Conservation (phyloP, 2,329 filamentous ascomycete genomes). For the Pseudogymnoascus sp. region DNA sequence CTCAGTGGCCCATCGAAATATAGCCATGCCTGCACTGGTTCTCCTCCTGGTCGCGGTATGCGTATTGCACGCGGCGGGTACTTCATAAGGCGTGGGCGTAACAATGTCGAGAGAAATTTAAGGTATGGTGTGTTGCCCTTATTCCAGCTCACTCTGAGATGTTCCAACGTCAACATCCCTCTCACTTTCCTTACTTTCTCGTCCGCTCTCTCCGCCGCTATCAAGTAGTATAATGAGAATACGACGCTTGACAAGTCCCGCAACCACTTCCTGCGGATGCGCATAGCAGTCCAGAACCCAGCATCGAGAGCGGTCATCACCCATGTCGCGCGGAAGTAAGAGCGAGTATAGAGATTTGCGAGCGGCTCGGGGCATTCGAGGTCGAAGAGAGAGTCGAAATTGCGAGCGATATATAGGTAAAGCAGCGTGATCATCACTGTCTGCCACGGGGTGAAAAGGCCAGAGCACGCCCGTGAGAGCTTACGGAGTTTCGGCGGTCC, state of each 20-base stretch:
- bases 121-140: constrained; percentile 87
- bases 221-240: constrained; percentile 83
- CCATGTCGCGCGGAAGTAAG: constrained; percentile 96
- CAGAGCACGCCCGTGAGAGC: constrained; percentile 63
- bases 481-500: constrained; percentile 69
- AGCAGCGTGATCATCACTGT: constrained; percentile 79
- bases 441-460: constrained; percentile 78
- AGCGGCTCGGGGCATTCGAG: constrained; percentile 89
- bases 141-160: constrained; percentile 89
- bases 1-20: constrained; percentile 87
- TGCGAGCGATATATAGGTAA: constrained; percentile 83
- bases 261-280: constrained; percentile 69
- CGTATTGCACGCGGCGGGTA: constrained; percentile 76
- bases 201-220: constrained; percentile 88
- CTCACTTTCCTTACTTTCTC: constrained; percentile 92
- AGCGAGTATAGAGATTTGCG: constrained; percentile 83
- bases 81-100: constrained; percentile 70
- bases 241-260: constrained; percentile 74
- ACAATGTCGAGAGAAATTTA: constrained; percentile 57
- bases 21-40: constrained; percentile 78
- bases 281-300: constrained; percentile 98
- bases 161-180: constrained; percentile 78
- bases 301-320: constrained; percentile 89
- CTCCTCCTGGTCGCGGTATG: constrained; percentile 70
- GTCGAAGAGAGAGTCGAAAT: constrained; percentile 86